Base-by-base conservation (phyloP, 2,329 filamentous ascomycete genomes). In the Fusarium algeriense region DNA sequence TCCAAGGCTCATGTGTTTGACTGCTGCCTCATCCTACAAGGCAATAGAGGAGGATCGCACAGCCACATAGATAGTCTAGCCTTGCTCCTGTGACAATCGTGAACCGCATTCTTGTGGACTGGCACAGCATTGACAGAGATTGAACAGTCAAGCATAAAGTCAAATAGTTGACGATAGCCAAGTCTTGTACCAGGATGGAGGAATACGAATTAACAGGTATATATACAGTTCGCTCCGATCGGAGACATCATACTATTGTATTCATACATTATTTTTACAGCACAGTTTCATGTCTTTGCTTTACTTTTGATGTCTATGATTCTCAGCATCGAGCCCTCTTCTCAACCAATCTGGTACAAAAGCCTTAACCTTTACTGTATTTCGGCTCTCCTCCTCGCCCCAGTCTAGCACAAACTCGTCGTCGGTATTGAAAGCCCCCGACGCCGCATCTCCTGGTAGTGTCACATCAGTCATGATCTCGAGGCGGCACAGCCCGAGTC, bases 381-480 rank as follows among this genome's bases (percentile, higher is more conserved):
- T 77, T 73, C 76, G 76, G 17, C 77, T 78, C 3, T 74, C 83
- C 46, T 84, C 84, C 30, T 84, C 83, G 41, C 80, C 82, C 84
- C 85, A 86, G 35, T 85, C 82, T 35, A 92, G 79, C 64, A 88
- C 83, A 74, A 92, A 92, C 80, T 92, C 87, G 63, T 90, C 86
- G 2, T 85, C 86, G 0, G 88, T 85, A 64, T 83, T 88, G 78
- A 86, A 93, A 20, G 87, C 87, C 2, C 90, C 89, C 8, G 88
- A 87, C 1, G 88, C 87, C 69, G 92, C 90, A 61, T 89, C 88
- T 8, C 90, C 92, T 5, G 92, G 92, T 58, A 96, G 83, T 37
- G 85, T 84, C 50, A 96, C 83, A 77, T 94, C 92, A 8, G 93
- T 97, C 95, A 98, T 98, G 78, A 91, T 91, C 83, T 97, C 94